Evolutionary conservation across 768 basidiomycete species (phyloP).

Genomic region (Leccinum broughii): DNA sequence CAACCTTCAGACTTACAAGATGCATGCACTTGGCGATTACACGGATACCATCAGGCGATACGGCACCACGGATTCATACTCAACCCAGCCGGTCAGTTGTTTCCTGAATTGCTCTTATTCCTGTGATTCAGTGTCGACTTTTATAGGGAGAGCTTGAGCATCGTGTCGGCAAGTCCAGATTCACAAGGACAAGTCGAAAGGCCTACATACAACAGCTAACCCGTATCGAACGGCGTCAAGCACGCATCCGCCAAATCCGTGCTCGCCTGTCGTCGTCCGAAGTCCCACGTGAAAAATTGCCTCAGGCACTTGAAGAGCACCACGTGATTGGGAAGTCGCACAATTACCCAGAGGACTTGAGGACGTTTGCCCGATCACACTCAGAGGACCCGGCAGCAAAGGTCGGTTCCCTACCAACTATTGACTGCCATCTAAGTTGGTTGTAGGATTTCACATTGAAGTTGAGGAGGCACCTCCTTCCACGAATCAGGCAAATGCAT

Average conservation of each 20-base stretch:
- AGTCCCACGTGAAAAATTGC: not conserved
- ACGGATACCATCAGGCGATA: no score
- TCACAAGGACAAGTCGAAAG: no score
- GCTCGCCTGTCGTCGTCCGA: not conserved
- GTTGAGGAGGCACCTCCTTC: not conserved
- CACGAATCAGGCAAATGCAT: not conserved
- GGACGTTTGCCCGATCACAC: not conserved
- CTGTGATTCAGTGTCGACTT: no score
- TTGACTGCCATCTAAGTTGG: not conserved
- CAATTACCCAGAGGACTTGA: not conserved
- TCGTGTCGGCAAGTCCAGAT: no score
- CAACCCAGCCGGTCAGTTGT: no score
- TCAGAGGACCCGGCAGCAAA: not conserved
- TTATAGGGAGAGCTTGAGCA: no score
- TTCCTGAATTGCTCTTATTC: no score
- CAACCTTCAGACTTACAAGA: no score
- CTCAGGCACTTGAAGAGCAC: not conserved
- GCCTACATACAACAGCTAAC: no score
- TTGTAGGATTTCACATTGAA: not conserved
- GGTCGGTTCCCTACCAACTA: not conserved
- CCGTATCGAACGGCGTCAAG: no score
- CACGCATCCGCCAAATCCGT: not conserved
- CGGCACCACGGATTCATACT: no score
- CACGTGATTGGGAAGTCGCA: not conserved
- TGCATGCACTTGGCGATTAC: no score